Percentiles rank a stretch among this genome's conserved stretches.
phyloP scores from a whole-genome alignment of 208 protist species.

The Trypanosoma vivax region DNA sequence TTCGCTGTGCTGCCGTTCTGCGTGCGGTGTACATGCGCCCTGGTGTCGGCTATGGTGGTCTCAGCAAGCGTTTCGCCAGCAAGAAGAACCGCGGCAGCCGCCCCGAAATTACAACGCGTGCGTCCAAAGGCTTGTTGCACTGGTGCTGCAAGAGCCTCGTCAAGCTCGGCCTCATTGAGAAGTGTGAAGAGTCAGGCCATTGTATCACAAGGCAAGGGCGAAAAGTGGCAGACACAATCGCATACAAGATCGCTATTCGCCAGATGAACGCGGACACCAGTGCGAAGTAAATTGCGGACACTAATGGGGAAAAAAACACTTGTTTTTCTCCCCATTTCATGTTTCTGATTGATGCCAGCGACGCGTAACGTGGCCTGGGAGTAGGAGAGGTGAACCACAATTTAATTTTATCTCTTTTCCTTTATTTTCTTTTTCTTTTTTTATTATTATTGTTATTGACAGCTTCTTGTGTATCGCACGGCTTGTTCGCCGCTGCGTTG shows the following conservation, averaged over 20 bases:
- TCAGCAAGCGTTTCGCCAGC: constrained; percentile 92
- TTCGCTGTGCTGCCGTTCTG: constrained; percentile 94
- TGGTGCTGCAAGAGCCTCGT: constrained; percentile 93
- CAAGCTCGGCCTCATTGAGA: constrained; percentile 90
- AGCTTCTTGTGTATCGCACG: neutral
- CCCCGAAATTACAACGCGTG: constrained; percentile 82
- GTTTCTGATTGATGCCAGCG: too few relatives aligned
- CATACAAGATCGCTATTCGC: constrained; percentile 73
- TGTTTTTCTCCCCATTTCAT: too few relatives aligned
- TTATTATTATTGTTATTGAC: constrained; percentile 2
- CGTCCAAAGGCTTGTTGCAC: constrained; percentile 88
- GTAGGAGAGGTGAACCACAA: neutral
- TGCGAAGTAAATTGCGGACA: neutral
- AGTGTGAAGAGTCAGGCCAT: constrained; percentile 76
- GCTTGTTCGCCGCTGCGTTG: too few relatives aligned
- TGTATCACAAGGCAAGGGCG: constrained; percentile 91
- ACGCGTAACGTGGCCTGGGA: too few relatives aligned
- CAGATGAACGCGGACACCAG: constrained; percentile 5
- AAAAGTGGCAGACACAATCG: constrained; percentile 93
- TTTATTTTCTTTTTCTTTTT: neutral
- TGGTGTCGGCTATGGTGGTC: constrained; percentile 90
- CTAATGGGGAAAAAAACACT: too few relatives aligned
- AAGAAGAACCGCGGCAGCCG: constrained; percentile 86
- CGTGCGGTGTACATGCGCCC: constrained; percentile 95
- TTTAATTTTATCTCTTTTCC: constrained; percentile 6